Base-by-base conservation (phyloP, 345 rosid species). In the Citrus glauca region DNA sequence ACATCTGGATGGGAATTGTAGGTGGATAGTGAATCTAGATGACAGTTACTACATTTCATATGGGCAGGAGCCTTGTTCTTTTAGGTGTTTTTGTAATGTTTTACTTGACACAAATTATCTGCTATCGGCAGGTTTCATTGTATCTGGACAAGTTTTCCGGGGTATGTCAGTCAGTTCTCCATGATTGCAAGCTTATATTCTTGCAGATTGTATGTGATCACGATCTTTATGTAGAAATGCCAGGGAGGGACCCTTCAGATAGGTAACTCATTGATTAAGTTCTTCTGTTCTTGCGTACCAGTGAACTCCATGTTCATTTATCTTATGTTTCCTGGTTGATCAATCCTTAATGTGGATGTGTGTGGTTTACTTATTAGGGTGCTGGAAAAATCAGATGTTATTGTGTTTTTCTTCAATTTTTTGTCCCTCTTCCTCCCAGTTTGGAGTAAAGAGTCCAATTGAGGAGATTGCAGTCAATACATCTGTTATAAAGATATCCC, bases 201-300 rank as follows among this genome's bases (percentile, higher is more conserved):
- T 81, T 96, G 87, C 99, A 94, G 90, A 92, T 96, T 81, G 78
- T 94, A 81, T 94, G 97, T 37, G 99, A 96, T 86, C 99, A 96
- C 82, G 99, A 96, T 83, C 98, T 96, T 85, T 96, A 89, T 81
- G 99, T 94, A 70, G 99, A 96, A 90, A 94, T 96, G 99, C 99
- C 99, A 3, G 99, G 99, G 74, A 91, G 97, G 86, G 98, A 96
- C 84, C 98, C 99, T 84, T 96, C 99, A 67, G 99, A 96, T 80
- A 90, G 99, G 99, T 96, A 84, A 69, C 40, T 37, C 40, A 37
- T 1, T 37, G 40, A n/a, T 67, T n/a, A 48, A 72, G 74, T 35
- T 42, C 37, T 59, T 80, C 42, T 77, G 22, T 37, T 30, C 13
- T 61, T 57, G 32, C 68, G 40, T 45, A 5, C 7, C 64, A 0